Evolutionary conservation across 2,329 filamentous ascomycete species (phyloP).

Genomic region (Alternaria hordeiaustralica): DNA sequence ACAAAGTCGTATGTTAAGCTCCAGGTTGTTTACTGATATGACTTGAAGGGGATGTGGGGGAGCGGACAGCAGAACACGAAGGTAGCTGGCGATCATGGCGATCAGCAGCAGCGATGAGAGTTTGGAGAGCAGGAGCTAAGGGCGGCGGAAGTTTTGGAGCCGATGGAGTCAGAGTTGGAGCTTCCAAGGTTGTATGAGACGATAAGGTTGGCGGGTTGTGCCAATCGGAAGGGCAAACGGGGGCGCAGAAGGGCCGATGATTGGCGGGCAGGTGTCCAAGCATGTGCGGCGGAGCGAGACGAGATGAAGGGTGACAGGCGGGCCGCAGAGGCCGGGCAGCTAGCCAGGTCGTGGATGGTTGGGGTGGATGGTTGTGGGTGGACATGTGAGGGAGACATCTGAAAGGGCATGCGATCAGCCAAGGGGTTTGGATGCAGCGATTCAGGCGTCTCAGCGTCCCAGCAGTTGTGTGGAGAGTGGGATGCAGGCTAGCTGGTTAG

Average conservation of each 20-base stretch:
- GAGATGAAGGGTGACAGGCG: constrained; percentile 1
- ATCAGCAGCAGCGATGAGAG: background rate
- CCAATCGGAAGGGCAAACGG: background rate
- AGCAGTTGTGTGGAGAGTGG: background rate
- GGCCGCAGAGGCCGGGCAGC: background rate
- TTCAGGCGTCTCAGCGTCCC: background rate
- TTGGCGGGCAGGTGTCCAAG: background rate
- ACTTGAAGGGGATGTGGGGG: background rate
- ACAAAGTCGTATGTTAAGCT: background rate
- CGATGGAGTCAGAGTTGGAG: background rate
- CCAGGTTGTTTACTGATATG: background rate
- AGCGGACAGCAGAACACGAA: background rate
- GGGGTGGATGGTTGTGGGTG: background rate
- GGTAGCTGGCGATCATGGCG: constrained; percentile 1
- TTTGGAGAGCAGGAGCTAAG: background rate
- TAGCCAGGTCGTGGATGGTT: background rate
- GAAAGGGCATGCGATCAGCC: background rate
- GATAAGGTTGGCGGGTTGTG: background rate
- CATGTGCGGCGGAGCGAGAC: background rate
- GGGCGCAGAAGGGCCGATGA: background rate
- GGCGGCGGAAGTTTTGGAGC: background rate
- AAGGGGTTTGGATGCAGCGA: background rate
- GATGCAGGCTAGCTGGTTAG: background rate
- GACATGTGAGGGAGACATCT: background rate
- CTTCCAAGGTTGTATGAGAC: background rate